Evolutionary conservation across 305 asterid genomes (phyloP), one percentile per base, ranked within the genome.

Genomic region (Fraxinus sp.): DNA sequence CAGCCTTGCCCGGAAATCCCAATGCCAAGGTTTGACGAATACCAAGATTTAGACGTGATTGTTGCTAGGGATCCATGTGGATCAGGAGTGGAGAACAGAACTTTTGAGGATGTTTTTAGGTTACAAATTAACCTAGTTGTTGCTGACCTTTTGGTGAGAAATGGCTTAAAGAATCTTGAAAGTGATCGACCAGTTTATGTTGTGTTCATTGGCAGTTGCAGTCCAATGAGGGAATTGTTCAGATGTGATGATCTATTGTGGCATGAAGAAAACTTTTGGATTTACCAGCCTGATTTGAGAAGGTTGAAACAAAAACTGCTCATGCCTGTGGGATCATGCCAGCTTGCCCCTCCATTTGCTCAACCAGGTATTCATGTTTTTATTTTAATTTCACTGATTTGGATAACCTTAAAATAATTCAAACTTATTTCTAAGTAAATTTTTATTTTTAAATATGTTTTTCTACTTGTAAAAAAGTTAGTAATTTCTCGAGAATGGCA

Each of bases 291-390:
- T 37, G 91, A 92, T 0, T 26, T 91, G 80, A 76, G 83, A 18
- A 91, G 85, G 80, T 84, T 95, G 78, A 87, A 83, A 28, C 85
- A 90, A 7, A 70, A 87, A 82, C 72, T 91, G 46, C 77, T 77
- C 74, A 83, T 93, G 95, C 97, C 97, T 7, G 86, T 93, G 1
- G 98, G 98, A 0, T 79, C 92, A 32, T 95, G 97, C 90, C 97
- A 93, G 75, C 87, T 92, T 84, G 94, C 89, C 80, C 91, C 82
- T 49, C 93, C 92, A 7, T 66, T 87, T 66, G 80, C 93, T 11
- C 22, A 87, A 57, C 75, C 49, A 83, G 83, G 87, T 85, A 8
- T 39, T 37, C 4, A 41, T 78, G 11, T 9, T 26, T 78, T 55
- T 22, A 16, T 59, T 7, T 59, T 35, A 78, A 49, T 78, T 28